Conservation (phyloP, 2,329 filamentous ascomycete genomes). For the Aspergillus amoenus region DNA sequence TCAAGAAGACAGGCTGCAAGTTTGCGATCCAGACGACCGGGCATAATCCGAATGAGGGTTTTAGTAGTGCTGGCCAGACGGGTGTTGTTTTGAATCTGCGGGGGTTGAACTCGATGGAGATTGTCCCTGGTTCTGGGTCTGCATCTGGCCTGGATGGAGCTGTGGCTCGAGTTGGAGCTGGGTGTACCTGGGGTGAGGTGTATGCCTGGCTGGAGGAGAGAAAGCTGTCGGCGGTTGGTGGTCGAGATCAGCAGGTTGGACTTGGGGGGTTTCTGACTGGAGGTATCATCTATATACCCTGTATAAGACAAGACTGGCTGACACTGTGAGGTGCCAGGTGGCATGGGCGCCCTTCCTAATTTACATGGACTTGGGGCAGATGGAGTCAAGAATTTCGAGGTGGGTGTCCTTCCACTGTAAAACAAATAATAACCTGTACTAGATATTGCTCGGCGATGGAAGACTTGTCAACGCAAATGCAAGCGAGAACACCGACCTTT, state of each 20-base stretch:
- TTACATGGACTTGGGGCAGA: neutral
- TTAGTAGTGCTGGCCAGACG: neutral
- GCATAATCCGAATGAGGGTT: neutral
- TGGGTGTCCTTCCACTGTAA: neutral
- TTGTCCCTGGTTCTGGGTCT: neutral
- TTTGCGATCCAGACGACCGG: neutral
- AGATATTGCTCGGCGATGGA: constrained; percentile 19
- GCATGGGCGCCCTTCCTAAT: neutral
- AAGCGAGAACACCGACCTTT: constrained; percentile 25
- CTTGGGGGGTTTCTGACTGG: neutral
- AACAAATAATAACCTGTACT: too few relatives aligned
- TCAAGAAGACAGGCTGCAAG: neutral
- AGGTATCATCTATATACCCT: neutral
- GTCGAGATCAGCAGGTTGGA: neutral
- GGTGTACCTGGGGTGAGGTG: neutral
- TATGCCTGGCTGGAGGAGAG: neutral
- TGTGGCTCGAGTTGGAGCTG: neutral
- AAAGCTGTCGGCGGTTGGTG: neutral
- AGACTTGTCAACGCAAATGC: constrained; percentile 15
- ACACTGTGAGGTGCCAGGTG: neutral
- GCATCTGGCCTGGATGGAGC: too few relatives aligned
- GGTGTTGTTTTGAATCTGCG: neutral
- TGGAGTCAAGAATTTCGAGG: neutral
- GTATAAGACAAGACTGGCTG: neutral
- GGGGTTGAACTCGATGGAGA: neutral